A percentile compares a stretch with the other conserved stretches of the same genome.
Conservation (phyloP, 306 rosid genomes). For the Cucumis cinereus region DNA sequence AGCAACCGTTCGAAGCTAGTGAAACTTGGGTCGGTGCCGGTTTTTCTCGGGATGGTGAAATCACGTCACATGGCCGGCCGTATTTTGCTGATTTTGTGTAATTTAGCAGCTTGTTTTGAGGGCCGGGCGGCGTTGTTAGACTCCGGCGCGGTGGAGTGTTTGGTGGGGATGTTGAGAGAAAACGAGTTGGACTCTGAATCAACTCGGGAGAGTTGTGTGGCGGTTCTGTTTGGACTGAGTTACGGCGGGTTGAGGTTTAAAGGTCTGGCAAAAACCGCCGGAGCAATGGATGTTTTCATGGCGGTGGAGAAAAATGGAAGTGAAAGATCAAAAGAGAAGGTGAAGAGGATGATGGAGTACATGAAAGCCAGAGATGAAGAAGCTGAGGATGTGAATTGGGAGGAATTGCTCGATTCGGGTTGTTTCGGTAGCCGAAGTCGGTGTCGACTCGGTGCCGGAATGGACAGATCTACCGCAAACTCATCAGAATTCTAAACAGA, state of each 20-base stretch:
- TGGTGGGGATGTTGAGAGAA: constrained; percentile 29
- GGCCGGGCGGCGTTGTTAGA: constrained; percentile 74
- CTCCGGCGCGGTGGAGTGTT: constrained; percentile 56
- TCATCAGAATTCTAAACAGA: constrained; percentile 48
- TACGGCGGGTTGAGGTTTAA: constrained; percentile 72
- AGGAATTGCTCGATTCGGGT: constrained; percentile 53
- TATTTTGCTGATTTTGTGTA: constrained; percentile 33
- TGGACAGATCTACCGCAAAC: constrained; percentile 19
- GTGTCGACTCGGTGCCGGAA: neutral
- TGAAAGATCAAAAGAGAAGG: constrained; percentile 39
- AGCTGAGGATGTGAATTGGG: constrained; percentile 65
- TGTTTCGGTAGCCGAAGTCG: constrained; percentile 16
- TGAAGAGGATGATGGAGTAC: constrained; percentile 38
- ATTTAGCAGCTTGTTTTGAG: constrained; percentile 40
- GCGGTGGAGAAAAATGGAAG: constrained; percentile 46
- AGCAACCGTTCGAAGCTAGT: constrained; percentile 70
- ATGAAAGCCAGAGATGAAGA: constrained; percentile 38
- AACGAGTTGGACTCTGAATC: constrained; percentile 18
- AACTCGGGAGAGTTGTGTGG: constrained; percentile 49
- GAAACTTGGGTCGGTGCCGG: constrained; percentile 50
- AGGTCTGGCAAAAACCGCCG: constrained; percentile 47
- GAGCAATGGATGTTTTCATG: constrained; percentile 37
- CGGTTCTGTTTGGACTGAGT: constrained; percentile 42
- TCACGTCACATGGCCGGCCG: constrained; percentile 50
- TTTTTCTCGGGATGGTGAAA: constrained; percentile 39